Percentiles rank a stretch among this genome's conserved stretches.
Conservation (phyloP, 768 basidiomycete species). For the Cystobasidium onofrii region DNA sequence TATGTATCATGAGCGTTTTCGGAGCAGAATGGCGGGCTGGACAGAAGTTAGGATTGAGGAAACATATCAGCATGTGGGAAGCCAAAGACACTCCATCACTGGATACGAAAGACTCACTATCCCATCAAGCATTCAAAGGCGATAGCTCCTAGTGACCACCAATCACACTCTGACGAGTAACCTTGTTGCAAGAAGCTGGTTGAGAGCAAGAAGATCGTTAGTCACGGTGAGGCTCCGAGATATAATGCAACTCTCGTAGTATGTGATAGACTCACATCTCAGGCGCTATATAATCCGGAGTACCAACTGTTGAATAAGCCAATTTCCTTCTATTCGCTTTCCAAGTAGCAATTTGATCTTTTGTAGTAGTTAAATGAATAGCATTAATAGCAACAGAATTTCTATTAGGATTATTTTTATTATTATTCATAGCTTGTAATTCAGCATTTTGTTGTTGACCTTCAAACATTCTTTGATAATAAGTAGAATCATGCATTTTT, state of each 20-base stretch:
- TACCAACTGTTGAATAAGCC: constrained; percentile 72
- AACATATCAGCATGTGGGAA: background rate
- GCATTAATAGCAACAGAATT: constrained; percentile 97
- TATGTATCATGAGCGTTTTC: constrained; percentile 97
- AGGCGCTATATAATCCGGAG: constrained; percentile 32
- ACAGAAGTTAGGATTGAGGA: background rate
- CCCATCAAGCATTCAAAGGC: constrained; percentile 98
- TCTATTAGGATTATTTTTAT: constrained; percentile 55
- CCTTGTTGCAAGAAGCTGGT: constrained; percentile 72
- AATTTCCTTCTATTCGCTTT: constrained; percentile 95
- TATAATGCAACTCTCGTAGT: background rate
- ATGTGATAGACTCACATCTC: constrained; percentile 59
- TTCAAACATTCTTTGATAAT: constrained; percentile 85
- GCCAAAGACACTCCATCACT: constrained; percentile 46
- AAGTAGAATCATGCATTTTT: constrained; percentile 90
- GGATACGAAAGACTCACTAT: constrained; percentile 56
- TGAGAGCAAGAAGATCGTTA: background rate
- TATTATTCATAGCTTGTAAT: constrained; percentile 32
- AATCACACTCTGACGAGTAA: constrained; percentile 97
- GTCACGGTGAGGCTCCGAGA: background rate
- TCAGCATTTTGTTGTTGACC: constrained; percentile 45
- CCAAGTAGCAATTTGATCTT: constrained; percentile 83
- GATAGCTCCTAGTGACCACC: constrained; percentile 98
- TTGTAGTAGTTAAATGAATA: constrained; percentile 87
- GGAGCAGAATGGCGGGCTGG: constrained; percentile 57